Evolutionary conservation across 768 basidiomycete species (phyloP), one percentile per base, ranked within the genome.

Genomic region (Chlorophyllum brunneum): DNA sequence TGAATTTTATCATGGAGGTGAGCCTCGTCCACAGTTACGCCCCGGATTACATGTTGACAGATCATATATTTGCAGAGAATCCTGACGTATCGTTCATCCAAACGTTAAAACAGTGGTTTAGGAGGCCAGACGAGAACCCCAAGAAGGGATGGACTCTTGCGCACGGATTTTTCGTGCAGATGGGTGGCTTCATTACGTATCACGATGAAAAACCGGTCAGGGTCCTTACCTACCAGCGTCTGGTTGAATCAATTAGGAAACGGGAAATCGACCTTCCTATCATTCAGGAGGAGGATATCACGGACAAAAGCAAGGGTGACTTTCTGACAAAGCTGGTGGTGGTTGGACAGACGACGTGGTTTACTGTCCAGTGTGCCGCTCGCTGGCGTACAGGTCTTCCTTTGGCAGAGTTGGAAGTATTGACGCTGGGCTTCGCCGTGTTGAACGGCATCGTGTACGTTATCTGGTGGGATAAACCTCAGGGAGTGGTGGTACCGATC

Each of bases 381-480:
- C 63, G 66, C 30, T 78, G 76, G 75, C 56, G 15, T 23, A 7
- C 13, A 11, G 8, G 15, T 15, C 31, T 39, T 5, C 34, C 36
- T 4, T n/a, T 46, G 26, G 36, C 50, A 9, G 50, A 51, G 4
- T 27, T 44, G 3, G 42, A 44, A 23, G 24, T 29, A 5, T 13
- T 44, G 15, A 44, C 42, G 5, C 42, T 44, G 24, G 24, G 26
- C 5, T 27, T 44, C 16, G 42, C 42, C 1, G n/a, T n/a, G 3
- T 27, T 44, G 5, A 44, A 44, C 18, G 15, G 8, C 15, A 29
- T 44, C n/a, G 23, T 23, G 6, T 44, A 30, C 20, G 1, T n/a
- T 44, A 6, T 44, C 15, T 44, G 42, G 42, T 44, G 42, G 42
- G 5, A 11, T 13, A 44, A 44, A 20, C 42, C 42, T 5, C 42